Percentiles rank a stretch among this genome's conserved stretches.
phyloP scores from a whole-genome alignment of 768 basidiomycete genomes.

The Kwoniella botswanensis region DNA sequence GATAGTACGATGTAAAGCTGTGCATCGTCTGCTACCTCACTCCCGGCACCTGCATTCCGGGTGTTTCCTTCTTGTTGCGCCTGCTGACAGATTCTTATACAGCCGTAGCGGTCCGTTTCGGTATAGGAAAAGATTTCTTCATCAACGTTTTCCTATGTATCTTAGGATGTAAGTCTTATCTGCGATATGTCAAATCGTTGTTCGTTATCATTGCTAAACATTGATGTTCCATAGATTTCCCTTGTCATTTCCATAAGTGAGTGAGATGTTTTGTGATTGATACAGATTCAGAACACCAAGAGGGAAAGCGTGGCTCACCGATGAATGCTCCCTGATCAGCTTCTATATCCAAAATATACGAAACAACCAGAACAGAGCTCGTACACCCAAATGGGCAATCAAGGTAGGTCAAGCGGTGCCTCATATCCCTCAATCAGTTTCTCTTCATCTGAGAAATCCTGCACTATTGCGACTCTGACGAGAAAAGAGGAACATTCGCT shows the following conservation, averaged over 20 bases:
- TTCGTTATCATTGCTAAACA: background rate
- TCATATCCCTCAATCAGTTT: background rate
- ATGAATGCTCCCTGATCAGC: slow-evolving; percentile 9
- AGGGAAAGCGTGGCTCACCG: background rate
- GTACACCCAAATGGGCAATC: slow-evolving; percentile 96
- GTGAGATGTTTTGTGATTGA: background rate
- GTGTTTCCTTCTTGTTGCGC: background rate
- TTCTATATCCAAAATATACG: slow-evolving; percentile 75
- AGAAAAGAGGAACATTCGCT: too few relatives aligned
- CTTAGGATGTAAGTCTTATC: slow-evolving; percentile 69
- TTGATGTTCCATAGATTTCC: slow-evolving; percentile 37
- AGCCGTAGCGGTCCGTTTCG: slow-evolving; percentile 94
- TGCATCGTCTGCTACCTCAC: too few relatives aligned
- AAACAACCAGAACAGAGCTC: slow-evolving; percentile 88
- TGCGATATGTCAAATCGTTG: background rate
- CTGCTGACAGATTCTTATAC: slow-evolving; percentile 5
- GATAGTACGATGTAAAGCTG: too few relatives aligned
- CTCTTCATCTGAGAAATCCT: background rate
- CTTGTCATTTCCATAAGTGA: slow-evolving; percentile 83
- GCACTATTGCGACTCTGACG: too few relatives aligned
- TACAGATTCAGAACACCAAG: too few relatives aligned
- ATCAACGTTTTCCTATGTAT: slow-evolving; percentile 86
- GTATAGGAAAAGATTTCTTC: slow-evolving; percentile 88
- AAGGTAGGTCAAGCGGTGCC: slow-evolving; percentile 25
- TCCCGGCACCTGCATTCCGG: too few relatives aligned